Conservation (phyloP, 345 rosid genomes). For the Durio zibethinus region DNA sequence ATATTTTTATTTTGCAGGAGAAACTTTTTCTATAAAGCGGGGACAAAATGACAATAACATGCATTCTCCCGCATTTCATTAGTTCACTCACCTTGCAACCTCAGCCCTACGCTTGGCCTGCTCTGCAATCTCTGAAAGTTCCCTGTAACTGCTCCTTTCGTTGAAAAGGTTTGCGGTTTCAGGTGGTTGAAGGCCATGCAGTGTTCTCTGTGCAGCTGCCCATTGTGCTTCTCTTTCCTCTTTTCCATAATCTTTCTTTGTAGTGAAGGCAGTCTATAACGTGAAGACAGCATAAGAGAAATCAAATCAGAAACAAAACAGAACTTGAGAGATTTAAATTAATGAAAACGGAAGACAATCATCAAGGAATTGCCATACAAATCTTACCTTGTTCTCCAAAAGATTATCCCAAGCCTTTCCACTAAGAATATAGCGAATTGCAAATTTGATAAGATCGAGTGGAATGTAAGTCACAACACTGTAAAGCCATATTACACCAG, state of each 20-base stretch:
- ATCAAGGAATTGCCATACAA: not conserved
- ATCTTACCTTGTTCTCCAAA: constrained; percentile 69
- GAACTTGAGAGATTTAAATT: not conserved
- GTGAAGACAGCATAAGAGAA: not conserved
- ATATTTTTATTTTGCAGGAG: not conserved
- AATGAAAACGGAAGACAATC: not conserved
- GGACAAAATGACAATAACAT: not conserved
- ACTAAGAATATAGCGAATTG: constrained; percentile 59
- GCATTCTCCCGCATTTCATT: not conserved
- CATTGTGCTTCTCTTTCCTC: constrained; percentile 95
- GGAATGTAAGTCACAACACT: constrained; percentile 70
- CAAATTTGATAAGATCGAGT: constrained; percentile 72
- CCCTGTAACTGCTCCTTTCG: constrained; percentile 71
- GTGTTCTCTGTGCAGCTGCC: constrained; percentile 91
- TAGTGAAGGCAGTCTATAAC: constrained; percentile 77
- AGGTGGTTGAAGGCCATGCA: constrained; percentile 87
- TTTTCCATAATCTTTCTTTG: constrained; percentile 87
- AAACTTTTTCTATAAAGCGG: not conserved
- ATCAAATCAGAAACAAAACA: not conserved
- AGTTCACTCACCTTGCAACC: constrained; percentile 70
- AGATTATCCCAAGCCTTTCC: constrained; percentile 87
- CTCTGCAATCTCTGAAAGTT: constrained; percentile 93
- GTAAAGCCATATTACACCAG: constrained; percentile 91
- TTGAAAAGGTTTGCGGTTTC: constrained; percentile 42
- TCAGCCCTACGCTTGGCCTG: constrained; percentile 97